A percentile compares a stretch with the other conserved stretches of the same genome.
phyloP scores from a whole-genome alignment of 177 flowering plant genomes.

The Viscum album region DNA sequence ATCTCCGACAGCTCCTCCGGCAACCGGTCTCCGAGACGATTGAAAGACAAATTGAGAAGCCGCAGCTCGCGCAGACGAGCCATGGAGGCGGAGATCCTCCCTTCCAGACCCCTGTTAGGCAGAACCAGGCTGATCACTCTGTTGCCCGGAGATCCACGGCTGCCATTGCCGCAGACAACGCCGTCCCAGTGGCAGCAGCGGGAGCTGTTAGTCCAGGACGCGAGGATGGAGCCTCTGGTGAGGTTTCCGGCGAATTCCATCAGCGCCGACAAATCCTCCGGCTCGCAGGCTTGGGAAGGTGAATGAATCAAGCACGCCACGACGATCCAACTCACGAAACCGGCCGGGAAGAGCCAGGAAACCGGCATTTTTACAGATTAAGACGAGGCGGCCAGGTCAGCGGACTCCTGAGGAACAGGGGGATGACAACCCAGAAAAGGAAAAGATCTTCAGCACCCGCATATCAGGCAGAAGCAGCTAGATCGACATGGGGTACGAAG shows the following conservation, averaged over 20 bases:
- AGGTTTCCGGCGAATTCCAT: conserved; percentile 51
- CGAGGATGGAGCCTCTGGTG: conserved; percentile 34
- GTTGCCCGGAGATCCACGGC: conserved; percentile 14
- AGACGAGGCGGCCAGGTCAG: no score
- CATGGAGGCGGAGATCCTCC: conserved; percentile 38
- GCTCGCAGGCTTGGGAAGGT: conserved; percentile 34
- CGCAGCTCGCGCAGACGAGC: conserved; percentile 38
- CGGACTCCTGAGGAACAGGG: no score
- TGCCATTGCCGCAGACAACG: conserved; percentile 34
- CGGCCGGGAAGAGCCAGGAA: conserved; percentile 18
- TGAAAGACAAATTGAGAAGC: conserved; percentile 53
- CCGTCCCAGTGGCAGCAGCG: conserved; percentile 75
- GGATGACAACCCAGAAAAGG: conserved; percentile 9
- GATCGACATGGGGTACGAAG: not conserved
- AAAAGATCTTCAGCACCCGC: not conserved
- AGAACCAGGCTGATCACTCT: conserved; percentile 45
- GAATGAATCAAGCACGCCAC: conserved; percentile 29
- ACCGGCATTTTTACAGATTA: conserved; percentile 23
- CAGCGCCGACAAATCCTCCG: conserved; percentile 44
- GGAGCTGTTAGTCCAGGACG: conserved; percentile 33
- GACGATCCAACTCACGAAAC: conserved; percentile 34
- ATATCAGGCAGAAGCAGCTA: not conserved
- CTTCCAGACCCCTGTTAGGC: conserved; percentile 38
- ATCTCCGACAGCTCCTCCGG: conserved; percentile 47
- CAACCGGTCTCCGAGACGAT: conserved; percentile 41